Conservation (phyloP, 352 stramenopile species). For the Globisporangium perplexum region DNA sequence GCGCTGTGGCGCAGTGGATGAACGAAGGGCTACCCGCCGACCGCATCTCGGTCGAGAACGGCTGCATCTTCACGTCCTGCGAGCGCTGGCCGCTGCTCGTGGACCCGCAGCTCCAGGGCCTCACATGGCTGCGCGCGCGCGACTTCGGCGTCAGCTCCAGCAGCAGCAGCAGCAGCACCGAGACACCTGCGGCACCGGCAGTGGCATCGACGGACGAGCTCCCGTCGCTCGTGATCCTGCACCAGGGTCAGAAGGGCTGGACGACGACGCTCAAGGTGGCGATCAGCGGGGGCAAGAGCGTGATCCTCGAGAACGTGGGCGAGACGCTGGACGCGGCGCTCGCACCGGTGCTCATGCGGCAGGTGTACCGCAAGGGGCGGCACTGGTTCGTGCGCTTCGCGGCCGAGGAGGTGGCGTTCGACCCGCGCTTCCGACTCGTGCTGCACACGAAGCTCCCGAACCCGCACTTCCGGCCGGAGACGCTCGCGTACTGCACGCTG, state of each 20-base stretch:
- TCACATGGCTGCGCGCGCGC: conserved; percentile 77
- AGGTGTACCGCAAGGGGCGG: conserved; percentile 85
- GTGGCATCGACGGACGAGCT: neutral
- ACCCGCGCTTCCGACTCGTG: conserved; percentile 83
- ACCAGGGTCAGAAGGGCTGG: conserved; percentile 74
- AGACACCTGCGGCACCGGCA: no score
- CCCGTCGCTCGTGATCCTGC: conserved; percentile 55
- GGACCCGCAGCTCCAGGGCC: conserved; percentile 87
- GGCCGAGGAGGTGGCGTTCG: conserved; percentile 88
- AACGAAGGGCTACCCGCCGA: conserved; percentile 89
- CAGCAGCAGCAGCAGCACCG: neutral
- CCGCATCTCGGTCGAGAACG: conserved; percentile 91
- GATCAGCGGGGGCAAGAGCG: conserved; percentile 68
- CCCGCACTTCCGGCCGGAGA: conserved; percentile 89
- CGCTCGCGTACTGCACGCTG: conserved; percentile 90
- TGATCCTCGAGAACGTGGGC: conserved; percentile 89
- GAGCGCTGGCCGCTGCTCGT: conserved; percentile 88
- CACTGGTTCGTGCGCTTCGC: conserved; percentile 87
- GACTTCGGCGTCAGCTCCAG: conserved; percentile 28
- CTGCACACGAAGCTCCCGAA: conserved; percentile 92
- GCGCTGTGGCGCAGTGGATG: conserved; percentile 87
- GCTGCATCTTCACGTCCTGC: conserved; percentile 87
- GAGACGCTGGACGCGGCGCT: conserved; percentile 85
- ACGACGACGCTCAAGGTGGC: conserved; percentile 65
- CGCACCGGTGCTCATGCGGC: conserved; percentile 86